These are phyloP conservation scores for Sugiyamaella marilandica DNA, from an alignment of 805 yeast species.

Conservation along the genomic window DNA sequence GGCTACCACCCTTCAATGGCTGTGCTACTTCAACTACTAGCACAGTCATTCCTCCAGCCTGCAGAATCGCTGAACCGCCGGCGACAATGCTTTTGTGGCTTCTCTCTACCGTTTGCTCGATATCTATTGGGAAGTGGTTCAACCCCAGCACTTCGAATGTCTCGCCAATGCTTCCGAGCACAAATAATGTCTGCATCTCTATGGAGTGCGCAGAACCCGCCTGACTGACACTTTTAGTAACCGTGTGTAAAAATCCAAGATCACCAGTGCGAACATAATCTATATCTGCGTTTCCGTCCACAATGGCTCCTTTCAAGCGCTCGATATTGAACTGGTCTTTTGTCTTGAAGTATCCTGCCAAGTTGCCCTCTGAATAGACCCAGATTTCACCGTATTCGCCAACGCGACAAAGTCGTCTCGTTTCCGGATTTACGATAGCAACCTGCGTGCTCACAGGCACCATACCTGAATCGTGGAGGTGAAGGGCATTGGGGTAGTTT, in stretches of 20 bases:
- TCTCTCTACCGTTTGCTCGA: constrained; percentile 62
- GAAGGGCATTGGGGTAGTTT: constrained; percentile 62
- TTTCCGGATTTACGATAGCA: constrained; percentile 94
- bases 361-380: constrained; percentile 88
- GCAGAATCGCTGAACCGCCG: constrained; percentile 59
- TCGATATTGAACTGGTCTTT: constrained; percentile 48
- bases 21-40: constrained; percentile 63
- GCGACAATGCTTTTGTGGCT: constrained; percentile 41
- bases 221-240: constrained; percentile 37
- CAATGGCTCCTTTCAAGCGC: constrained; percentile 61
- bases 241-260: constrained; percentile 82
- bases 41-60: constrained; percentile 73
- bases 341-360: constrained; percentile 50
- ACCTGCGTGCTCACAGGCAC: constrained; percentile 93
- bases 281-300: constrained; percentile 56
- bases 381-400: constrained; percentile 98
- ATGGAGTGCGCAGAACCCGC: constrained; percentile 14
- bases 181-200: constrained; percentile 73
- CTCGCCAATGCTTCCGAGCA: constrained; percentile 76
- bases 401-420: constrained; percentile 65
- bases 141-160: constrained; percentile 90
- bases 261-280: constrained; percentile 87
- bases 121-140: constrained; percentile 83
- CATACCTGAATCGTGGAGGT: constrained; percentile 90
- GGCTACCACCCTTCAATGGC: constrained; percentile 36